Evolutionary conservation across 2,329 filamentous ascomycete species (phyloP).

Genomic region (Acarospora socialis): DNA sequence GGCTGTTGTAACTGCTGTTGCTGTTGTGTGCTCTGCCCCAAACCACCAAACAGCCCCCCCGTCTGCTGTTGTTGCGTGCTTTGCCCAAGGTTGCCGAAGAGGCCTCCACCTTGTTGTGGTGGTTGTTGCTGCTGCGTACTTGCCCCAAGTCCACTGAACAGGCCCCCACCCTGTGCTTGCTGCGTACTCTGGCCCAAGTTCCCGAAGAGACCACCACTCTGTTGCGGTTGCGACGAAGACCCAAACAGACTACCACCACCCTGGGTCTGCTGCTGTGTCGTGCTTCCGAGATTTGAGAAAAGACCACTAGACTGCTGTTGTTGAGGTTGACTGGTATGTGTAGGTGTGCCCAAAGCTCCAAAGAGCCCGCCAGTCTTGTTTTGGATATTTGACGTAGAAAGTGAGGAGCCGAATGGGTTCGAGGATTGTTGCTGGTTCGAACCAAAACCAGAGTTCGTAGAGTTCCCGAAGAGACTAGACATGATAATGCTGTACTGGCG

Average conservation of each 20-base stretch:
- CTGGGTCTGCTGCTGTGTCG: constrained; percentile 12
- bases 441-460: constrained; percentile 3
- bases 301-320: constrained; percentile 24
- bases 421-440: constrained; percentile 13
- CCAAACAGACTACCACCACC: constrained; percentile 20
- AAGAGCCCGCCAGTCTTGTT: constrained; percentile 10
- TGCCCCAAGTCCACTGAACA: constrained; percentile 16
- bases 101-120: constrained; percentile 19
- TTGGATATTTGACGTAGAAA: constrained; percentile 1
- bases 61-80: constrained; percentile 22
- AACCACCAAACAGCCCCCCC: constrained; percentile 28
- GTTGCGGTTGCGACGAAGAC: constrained; percentile 14
- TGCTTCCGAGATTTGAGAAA: constrained; percentile 22
- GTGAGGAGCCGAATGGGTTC: too few relatives aligned
- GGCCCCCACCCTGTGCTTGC: constrained; percentile 13
- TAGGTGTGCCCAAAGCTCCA: constrained; percentile 7
- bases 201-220: constrained; percentile 27
- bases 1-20: constrained; percentile 30
- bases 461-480: constrained; percentile 4
- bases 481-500: background rate
- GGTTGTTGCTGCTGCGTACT: constrained; percentile 16
- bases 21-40: constrained; percentile 21
- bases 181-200: constrained; percentile 15
- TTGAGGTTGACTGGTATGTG: constrained; percentile 6
- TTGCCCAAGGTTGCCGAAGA: constrained; percentile 20